phyloP scores from a whole-genome alignment of 2,329 filamentous ascomycete genomes.

The Fusarium sp. region DNA sequence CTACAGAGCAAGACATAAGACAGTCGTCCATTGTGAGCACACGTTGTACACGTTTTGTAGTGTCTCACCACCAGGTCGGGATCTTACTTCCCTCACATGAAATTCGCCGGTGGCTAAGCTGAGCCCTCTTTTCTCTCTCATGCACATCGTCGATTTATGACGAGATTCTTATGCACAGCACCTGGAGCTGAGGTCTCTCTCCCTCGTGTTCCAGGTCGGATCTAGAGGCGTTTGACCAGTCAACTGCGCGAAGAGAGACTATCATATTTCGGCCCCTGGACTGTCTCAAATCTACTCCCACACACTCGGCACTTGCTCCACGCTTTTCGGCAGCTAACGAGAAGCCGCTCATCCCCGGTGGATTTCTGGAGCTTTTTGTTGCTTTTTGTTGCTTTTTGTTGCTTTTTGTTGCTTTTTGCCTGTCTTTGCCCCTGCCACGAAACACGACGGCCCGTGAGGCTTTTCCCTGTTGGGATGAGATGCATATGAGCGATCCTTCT shows the following conservation, averaged over 20 bases:
- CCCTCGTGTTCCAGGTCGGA: neutral
- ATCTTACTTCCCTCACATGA: constrained; percentile 24
- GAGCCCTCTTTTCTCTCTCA: constrained; percentile 2
- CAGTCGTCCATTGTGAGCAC: constrained; percentile 2
- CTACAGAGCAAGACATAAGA: constrained; percentile 14
- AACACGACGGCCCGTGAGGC: constrained; percentile 37
- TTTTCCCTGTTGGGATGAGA: constrained; percentile 29
- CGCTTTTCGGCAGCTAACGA: constrained; percentile 32
- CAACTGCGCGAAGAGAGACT: constrained; percentile 29
- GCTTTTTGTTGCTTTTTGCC: constrained; percentile 4
- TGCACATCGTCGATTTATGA: neutral
- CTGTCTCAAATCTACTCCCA: constrained; percentile 18
- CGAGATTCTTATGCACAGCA: constrained; percentile 17
- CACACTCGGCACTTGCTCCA: constrained; percentile 31
- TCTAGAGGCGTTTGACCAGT: constrained; percentile 21
- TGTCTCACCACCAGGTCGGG: constrained; percentile 24
- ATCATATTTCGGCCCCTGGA: constrained; percentile 32
- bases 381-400: constrained; percentile 4
- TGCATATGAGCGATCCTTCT: constrained; percentile 14
- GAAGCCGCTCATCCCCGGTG: constrained; percentile 26
- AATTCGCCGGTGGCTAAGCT: constrained; percentile 23
- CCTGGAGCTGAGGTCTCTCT: neutral
- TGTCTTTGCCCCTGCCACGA: constrained; percentile 32
- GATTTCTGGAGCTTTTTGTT: constrained; percentile 8
- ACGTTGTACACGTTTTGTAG: constrained; percentile 26